phyloP scores from a whole-genome alignment of 1,139 yeast genomes.

The Citeromyces hawaiiensis region DNA sequence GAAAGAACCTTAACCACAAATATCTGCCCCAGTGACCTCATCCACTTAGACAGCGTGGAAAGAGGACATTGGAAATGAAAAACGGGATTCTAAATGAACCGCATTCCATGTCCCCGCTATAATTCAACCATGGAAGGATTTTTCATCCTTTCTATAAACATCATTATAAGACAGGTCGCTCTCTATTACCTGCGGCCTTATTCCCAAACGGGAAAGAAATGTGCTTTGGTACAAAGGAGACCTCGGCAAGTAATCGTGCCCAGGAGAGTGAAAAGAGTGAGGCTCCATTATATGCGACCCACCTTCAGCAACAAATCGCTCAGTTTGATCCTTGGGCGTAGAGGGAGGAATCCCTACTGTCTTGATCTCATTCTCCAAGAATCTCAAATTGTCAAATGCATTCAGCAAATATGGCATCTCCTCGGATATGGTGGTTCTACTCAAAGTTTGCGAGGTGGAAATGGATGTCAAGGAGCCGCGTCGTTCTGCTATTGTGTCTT shows the following conservation, averaged over 20 bases:
- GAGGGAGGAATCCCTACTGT: not conserved
- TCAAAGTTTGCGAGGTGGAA: conserved; percentile 8
- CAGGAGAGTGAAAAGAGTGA: not conserved
- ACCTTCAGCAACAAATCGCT: not conserved
- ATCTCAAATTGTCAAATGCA: conserved; percentile 30
- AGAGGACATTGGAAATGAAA: no score
- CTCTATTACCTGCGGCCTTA: conserved; percentile 5
- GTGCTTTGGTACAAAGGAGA: conserved; percentile 1
- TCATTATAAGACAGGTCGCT: conserved; percentile 1
- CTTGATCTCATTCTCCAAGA: not conserved
- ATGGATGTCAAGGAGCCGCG: conserved; percentile 4
- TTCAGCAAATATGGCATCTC: conserved; percentile 43
- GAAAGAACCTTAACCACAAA: no score
- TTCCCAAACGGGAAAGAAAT: conserved; percentile 3
- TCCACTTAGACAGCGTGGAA: no score
- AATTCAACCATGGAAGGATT: not conserved
- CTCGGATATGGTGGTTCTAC: conserved; percentile 34
- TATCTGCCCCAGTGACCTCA: no score
- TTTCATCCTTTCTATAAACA: not conserved
- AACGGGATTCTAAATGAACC: no score
- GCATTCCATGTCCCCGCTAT: no score
- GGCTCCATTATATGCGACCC: not conserved
- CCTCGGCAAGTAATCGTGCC: not conserved
- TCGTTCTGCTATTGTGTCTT: conserved; percentile 1
- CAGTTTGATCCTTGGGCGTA: not conserved